These are phyloP conservation scores for Chaetomium sp. DNA, from an alignment of 2,329 filamentous ascomycete species.

Conservation along the genomic window DNA sequence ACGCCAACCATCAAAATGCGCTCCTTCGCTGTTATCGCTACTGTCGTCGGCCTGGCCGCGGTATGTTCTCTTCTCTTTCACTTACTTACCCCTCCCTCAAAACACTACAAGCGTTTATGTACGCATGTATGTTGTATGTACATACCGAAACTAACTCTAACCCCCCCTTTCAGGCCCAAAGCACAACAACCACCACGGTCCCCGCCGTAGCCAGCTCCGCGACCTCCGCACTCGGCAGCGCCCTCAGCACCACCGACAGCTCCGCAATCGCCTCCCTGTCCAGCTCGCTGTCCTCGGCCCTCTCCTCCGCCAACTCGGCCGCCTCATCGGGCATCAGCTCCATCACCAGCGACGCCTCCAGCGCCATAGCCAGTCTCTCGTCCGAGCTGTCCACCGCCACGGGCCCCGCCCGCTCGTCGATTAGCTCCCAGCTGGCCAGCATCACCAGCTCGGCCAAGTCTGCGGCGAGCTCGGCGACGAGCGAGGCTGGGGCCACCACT, in stretches of 20 bases:
- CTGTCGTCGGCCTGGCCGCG: slow-evolving; percentile 30
- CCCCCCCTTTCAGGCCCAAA: slow-evolving; percentile 19
- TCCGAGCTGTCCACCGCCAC: slow-evolving; percentile 27
- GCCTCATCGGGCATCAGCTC: slow-evolving; percentile 23
- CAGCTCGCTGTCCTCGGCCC: slow-evolving; percentile 5
- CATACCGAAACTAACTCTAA: not conserved
- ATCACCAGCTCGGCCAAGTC: slow-evolving; percentile 22
- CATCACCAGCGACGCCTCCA: slow-evolving; percentile 22
- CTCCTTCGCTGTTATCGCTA: slow-evolving; percentile 33
- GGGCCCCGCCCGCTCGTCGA: slow-evolving; percentile 22
- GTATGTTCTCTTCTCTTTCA: slow-evolving; percentile 18
- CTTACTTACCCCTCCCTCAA: not conserved
- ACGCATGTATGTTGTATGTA: not conserved
- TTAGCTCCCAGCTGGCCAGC: slow-evolving; percentile 26
- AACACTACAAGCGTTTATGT: not conserved
- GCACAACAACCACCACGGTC: not conserved
- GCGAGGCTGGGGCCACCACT: no score
- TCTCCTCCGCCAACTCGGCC: slow-evolving; percentile 14
- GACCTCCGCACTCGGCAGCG: not conserved
- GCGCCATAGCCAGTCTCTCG: slow-evolving; percentile 24
- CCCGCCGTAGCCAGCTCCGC: not conserved
- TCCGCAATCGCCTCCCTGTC: slow-evolving; percentile 1
- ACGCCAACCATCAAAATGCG: slow-evolving; percentile 35
- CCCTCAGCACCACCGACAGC: not conserved
- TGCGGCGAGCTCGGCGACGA: slow-evolving; percentile 8